Percentiles rank a stretch among this genome's conserved stretches.
phyloP scores from a whole-genome alignment of 2,329 filamentous ascomycete genomes.

The Phialophora chinensis region DNA sequence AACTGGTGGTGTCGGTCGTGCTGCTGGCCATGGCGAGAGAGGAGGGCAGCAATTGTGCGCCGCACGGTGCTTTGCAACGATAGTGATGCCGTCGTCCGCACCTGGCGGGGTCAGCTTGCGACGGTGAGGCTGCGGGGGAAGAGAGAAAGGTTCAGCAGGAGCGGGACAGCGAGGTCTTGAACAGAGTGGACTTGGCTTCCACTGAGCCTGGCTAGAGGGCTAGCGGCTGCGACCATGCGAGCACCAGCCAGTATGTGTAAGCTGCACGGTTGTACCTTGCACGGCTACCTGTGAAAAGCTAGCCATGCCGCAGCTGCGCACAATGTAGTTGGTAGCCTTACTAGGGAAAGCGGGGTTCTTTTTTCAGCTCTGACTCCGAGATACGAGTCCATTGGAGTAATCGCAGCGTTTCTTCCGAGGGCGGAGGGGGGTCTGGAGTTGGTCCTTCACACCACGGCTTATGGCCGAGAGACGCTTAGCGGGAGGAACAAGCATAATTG shows the following conservation, averaged over 20 bases:
- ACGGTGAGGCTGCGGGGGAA: constrained; percentile 28
- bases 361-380: constrained; percentile 28
- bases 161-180: constrained; percentile 32
- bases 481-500: constrained; percentile 15
- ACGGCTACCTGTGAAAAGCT: constrained; percentile 12
- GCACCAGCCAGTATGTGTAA: constrained; percentile 6
- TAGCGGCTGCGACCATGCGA: not conserved
- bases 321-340: constrained; percentile 27
- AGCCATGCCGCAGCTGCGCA: not conserved
- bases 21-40: constrained; percentile 24
- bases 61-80: constrained; percentile 13
- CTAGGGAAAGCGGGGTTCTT: constrained; percentile 24
- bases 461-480: constrained; percentile 20
- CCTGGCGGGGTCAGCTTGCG: constrained; percentile 13
- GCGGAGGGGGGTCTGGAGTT: constrained; percentile 14
- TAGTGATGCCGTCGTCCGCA: constrained; percentile 1
- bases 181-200: not conserved
- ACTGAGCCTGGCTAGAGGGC: not conserved
- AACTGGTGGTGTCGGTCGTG: constrained; percentile 4
- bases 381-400: constrained; percentile 25
- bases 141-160: constrained; percentile 21
- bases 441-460: constrained; percentile 2
- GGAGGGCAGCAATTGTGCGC: constrained; percentile 21
- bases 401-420: constrained; percentile 10
- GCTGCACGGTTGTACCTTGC: constrained; percentile 24